These are phyloP conservation scores for Parathielavia appendiculata DNA, from an alignment of 495 filamentous ascomycete genomes.

Conservation along the genomic window DNA sequence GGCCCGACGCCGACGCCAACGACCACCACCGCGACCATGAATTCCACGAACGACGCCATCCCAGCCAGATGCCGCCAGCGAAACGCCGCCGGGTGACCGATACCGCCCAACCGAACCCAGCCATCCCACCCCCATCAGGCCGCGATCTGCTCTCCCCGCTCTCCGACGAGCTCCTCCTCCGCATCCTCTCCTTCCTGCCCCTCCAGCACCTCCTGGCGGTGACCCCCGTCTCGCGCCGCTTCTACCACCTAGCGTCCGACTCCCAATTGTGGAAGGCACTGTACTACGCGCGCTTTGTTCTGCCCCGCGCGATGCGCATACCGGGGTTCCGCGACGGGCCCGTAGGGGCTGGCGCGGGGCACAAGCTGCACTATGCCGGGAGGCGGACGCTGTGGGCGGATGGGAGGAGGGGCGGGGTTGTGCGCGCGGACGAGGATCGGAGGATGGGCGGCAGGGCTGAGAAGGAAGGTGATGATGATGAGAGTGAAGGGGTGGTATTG, in stretches of 20 bases:
- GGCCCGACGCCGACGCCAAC: neutral
- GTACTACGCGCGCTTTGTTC: constrained; percentile 86
- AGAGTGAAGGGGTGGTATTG: neutral
- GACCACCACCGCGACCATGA: neutral
- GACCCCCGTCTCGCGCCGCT: constrained; percentile 74
- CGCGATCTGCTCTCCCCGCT: constrained; percentile 51
- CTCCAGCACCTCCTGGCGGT: constrained; percentile 63
- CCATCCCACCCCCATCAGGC: neutral
- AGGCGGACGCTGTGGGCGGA: constrained; percentile 80
- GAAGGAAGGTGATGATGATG: constrained; percentile 36
- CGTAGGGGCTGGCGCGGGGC: constrained; percentile 21
- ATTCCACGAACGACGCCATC: neutral
- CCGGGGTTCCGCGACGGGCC: constrained; percentile 55
- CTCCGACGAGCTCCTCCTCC: constrained; percentile 82
- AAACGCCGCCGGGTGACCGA: neutral
- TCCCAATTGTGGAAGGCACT: constrained; percentile 86
- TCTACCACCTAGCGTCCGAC: constrained; percentile 70
- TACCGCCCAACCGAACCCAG: neutral
- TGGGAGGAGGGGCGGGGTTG: constrained; percentile 42
- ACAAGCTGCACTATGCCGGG: constrained; percentile 60
- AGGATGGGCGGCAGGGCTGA: constrained; percentile 22
- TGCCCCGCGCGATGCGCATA: constrained; percentile 72
- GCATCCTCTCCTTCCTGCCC: constrained; percentile 73
- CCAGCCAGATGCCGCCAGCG: neutral
- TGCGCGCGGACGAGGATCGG: constrained; percentile 37